Evolutionary conservation across 306 rosid species (phyloP), one percentile per base, ranked within the genome.

Genomic region (Sophora flavescens): DNA sequence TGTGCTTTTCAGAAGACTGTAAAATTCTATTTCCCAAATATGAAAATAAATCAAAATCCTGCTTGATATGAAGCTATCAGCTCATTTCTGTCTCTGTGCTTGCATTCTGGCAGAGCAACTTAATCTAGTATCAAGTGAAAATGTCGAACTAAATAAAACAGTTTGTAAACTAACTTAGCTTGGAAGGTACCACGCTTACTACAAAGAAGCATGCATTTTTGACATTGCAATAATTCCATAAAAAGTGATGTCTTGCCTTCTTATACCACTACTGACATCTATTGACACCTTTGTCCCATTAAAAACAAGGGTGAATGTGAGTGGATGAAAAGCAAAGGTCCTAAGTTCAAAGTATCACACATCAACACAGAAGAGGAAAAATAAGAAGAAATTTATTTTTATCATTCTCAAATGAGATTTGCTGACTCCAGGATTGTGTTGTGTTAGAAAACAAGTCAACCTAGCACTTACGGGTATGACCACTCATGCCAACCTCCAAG

Each of bases 261-360:
- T 32, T 38, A 13, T 39, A 17, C 22, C 36, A 62, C 61, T 42
- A 52, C 17, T 60, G 80, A 38, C 51, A 14, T 38, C 57, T 80
- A 38, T 39, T 72, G 30, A 48, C 1, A 41, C 38, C 38, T 64
- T 15, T 4, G 16, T n/a, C 58, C 13, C 53, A 26, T 57, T 66
- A 72, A 61, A 30, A 73, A 56, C 42, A 56, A 35, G 56, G 50
- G 48, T 6, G 53, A 41, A 41, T 15, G 51, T 64, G 63, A 60
- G 59, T 59, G 42, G 51, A 9, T 52, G 57, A 67, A 67, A 74
- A 30, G 32, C 62, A 47, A 47, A 16, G 42, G 58, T 15, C 65
- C 69, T 28, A 32, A 59, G 54, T 69, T 62, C 48, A 61, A 69
- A 60, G 51, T 41, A 50, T 68, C 84, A 68, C 59, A 52, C 15